Conservation (phyloP, 805 yeast species). For the Blastobotrys mokoenaii region DNA sequence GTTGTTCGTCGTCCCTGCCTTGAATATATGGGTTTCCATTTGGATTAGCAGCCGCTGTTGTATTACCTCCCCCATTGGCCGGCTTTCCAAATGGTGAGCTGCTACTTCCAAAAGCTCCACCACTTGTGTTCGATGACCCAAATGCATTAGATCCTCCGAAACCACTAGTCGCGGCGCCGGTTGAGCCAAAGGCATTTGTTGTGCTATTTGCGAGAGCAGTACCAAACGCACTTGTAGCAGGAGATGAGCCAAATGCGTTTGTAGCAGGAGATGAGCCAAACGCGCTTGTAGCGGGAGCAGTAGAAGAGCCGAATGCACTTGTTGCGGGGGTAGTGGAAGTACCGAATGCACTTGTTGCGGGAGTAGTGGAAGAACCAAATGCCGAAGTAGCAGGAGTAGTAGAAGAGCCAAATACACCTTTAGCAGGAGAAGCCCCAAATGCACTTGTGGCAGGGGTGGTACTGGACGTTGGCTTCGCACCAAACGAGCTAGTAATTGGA, state of each 20-base stretch:
- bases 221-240: slow-evolving; percentile 1
- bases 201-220: background rate
- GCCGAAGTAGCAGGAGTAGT: slow-evolving; percentile 6
- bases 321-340: slow-evolving; percentile 2
- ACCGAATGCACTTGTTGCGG: slow-evolving; percentile 4
- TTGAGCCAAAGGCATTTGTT: slow-evolving; percentile 13
- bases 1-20: slow-evolving; percentile 28
- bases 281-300: slow-evolving; percentile 2
- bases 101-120: slow-evolving; percentile 15
- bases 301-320: slow-evolving; percentile 17
- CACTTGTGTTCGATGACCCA: slow-evolving; percentile 10
- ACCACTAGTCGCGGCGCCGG: background rate
- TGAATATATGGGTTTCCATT: slow-evolving; percentile 19
- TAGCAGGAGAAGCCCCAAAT: background rate
- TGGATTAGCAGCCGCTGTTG: too few species aligned
- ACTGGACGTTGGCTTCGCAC: background rate
- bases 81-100: background rate
- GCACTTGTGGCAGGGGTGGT: background rate
- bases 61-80: too few species aligned
- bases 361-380: slow-evolving; percentile 1
- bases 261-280: background rate
- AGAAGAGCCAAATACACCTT: slow-evolving; percentile 3
- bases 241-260: slow-evolving; percentile 4
- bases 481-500: background rate
- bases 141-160: slow-evolving; percentile 5